A percentile compares a stretch with the other conserved stretches of the same genome.
phyloP scores from a whole-genome alignment of 1,139 yeast species.

The Yamadazyma atmosphaerica region DNA sequence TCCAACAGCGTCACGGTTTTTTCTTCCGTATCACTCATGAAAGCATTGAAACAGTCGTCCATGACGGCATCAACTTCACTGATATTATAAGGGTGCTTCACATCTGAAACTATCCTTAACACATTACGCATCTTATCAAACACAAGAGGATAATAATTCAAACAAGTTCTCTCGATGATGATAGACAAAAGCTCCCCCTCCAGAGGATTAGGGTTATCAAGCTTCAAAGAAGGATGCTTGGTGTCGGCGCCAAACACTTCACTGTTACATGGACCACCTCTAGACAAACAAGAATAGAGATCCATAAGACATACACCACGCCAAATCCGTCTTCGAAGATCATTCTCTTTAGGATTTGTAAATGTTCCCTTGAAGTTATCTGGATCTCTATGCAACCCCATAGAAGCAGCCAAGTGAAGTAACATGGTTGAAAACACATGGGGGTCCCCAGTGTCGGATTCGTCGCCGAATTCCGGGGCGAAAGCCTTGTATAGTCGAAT shows the following conservation, averaged over 20 bases:
- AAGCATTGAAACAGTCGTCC: slow-evolving; percentile 4
- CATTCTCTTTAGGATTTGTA: slow-evolving; percentile 26
- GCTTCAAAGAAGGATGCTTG: slow-evolving; percentile 22
- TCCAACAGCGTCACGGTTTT: not conserved
- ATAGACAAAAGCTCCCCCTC: not conserved
- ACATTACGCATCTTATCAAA: not conserved
- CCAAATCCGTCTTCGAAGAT: slow-evolving; percentile 39
- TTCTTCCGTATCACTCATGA: slow-evolving; percentile 3
- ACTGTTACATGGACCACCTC: slow-evolving; percentile 36
- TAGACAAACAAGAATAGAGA: slow-evolving; percentile 29
- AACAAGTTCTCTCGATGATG: not conserved
- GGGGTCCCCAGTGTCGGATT: slow-evolving; percentile 49
- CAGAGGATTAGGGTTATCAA: slow-evolving; percentile 19
- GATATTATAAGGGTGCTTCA: not conserved
- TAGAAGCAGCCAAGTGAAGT: slow-evolving; percentile 40
- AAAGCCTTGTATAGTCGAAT: slow-evolving; percentile 38
- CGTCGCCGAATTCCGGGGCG: slow-evolving; percentile 55
- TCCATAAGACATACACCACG: slow-evolving; percentile 27
- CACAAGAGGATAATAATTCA: not conserved
- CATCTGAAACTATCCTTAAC: not conserved
- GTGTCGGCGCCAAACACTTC: slow-evolving; percentile 32
- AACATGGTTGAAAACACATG: slow-evolving; percentile 38
- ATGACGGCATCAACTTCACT: not conserved
- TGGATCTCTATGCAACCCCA: slow-evolving; percentile 50
- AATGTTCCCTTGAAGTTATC: slow-evolving; percentile 28